phyloP scores from a whole-genome alignment of 2,329 filamentous ascomycete species.

The Stylonectria norvegica region DNA sequence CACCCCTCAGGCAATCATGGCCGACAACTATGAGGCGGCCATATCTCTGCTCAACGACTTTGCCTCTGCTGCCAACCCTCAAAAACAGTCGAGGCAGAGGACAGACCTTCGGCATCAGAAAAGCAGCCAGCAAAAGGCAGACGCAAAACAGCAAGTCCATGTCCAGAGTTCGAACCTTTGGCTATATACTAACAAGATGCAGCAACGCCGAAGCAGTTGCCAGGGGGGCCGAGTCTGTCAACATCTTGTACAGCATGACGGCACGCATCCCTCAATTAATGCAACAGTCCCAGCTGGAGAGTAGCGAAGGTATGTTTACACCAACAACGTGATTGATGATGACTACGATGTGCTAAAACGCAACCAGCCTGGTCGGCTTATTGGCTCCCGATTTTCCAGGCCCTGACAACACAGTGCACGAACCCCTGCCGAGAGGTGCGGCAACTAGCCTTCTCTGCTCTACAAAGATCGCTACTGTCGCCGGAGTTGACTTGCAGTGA shows the following conservation, averaged over 20 bases:
- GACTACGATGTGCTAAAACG: background rate
- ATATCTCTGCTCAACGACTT: slow-evolving; percentile 85
- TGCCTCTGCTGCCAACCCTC: slow-evolving; percentile 75
- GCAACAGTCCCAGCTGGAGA: slow-evolving; percentile 88
- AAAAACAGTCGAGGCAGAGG: slow-evolving; percentile 66
- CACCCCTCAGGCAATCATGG: slow-evolving; percentile 77
- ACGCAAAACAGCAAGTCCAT: slow-evolving; percentile 25
- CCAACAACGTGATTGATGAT: background rate
- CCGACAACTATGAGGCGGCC: slow-evolving; percentile 91
- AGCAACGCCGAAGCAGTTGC: slow-evolving; percentile 56
- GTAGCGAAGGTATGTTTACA: slow-evolving; percentile 64
- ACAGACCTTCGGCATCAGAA: slow-evolving; percentile 50
- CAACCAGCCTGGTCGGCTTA: slow-evolving; percentile 92
- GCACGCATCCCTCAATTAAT: slow-evolving; percentile 80
- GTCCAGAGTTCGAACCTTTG: background rate
- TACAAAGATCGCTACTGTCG: slow-evolving; percentile 83
- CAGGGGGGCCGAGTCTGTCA: slow-evolving; percentile 76
- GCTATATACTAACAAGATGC: slow-evolving; percentile 1
- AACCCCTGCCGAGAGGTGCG: slow-evolving; percentile 93
- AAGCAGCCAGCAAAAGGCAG: slow-evolving; percentile 23
- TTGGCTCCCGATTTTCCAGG: slow-evolving; percentile 92
- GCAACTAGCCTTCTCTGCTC: slow-evolving; percentile 78
- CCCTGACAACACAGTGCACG: slow-evolving; percentile 83
- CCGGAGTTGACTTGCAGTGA: slow-evolving; percentile 79
- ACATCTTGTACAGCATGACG: slow-evolving; percentile 78